Conservation (phyloP, 1,284 basidiomycete genomes). For the Tremellales sp. region DNA sequence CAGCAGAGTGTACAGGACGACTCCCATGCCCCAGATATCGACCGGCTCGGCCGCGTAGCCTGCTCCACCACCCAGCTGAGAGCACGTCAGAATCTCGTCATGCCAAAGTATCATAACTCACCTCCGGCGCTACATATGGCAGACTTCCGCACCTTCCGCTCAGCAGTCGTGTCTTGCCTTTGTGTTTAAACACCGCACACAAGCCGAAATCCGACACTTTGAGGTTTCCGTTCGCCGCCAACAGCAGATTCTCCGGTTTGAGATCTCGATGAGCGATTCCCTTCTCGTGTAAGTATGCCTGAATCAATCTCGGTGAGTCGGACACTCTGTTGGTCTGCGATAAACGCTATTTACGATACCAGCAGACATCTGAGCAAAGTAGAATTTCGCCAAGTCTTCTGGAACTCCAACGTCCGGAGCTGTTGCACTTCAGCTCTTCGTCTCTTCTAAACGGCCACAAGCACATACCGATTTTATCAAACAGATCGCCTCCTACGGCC, state of each 20-base stretch:
- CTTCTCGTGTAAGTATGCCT: slow-evolving; percentile 80
- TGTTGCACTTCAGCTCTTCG: slow-evolving; percentile 34
- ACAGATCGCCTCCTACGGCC: slow-evolving; percentile 89
- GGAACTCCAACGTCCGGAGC: slow-evolving; percentile 83
- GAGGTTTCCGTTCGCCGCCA: slow-evolving; percentile 69
- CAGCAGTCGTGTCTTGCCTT: slow-evolving; percentile 73
- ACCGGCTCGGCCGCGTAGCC: slow-evolving; percentile 87
- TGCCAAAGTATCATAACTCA: slow-evolving; percentile 38
- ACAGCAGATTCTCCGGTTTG: slow-evolving; percentile 90
- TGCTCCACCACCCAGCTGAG: slow-evolving; percentile 34
- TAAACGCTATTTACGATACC: slow-evolving; percentile 55
- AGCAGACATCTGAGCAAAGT: slow-evolving; percentile 81
- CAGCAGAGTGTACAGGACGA: slow-evolving; percentile 90
- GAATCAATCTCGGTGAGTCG: slow-evolving; percentile 1
- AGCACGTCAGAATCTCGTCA: slow-evolving; percentile 7
- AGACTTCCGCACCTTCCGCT: slow-evolving; percentile 86
- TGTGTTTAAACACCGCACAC: slow-evolving; percentile 85
- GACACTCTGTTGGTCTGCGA: background rate
- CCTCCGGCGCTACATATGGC: slow-evolving; percentile 94
- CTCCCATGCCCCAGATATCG: slow-evolving; percentile 93
- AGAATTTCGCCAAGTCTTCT: slow-evolving; percentile 84
- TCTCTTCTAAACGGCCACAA: background rate
- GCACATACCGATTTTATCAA: slow-evolving; percentile 88
- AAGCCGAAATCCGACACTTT: slow-evolving; percentile 97
- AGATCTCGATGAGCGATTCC: slow-evolving; percentile 95